phyloP scores from a whole-genome alignment of 2,329 filamentous ascomycete genomes.

The Fusarium protoensiforme region DNA sequence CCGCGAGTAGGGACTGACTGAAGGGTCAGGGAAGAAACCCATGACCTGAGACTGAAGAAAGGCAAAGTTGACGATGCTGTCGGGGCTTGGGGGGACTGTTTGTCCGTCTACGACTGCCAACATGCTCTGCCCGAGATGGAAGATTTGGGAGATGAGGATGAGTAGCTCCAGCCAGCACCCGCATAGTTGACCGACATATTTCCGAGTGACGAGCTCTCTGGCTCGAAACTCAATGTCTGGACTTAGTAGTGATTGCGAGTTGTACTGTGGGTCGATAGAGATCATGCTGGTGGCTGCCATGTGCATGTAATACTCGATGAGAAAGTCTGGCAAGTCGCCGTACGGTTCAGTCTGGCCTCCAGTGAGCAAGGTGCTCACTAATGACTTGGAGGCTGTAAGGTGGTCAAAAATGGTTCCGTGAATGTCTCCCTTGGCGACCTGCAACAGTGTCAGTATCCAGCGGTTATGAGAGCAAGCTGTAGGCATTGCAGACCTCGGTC shows the following conservation, averaged over 20 bases:
- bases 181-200: constrained; percentile 51
- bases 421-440: constrained; percentile 56
- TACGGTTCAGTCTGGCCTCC: constrained; percentile 46
- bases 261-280: constrained; percentile 50
- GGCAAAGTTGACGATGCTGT: constrained; percentile 57
- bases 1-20: constrained; percentile 50
- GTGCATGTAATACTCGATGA: constrained; percentile 61
- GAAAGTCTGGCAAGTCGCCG: constrained; percentile 55
- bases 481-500: constrained; percentile 52
- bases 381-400: constrained; percentile 55
- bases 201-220: constrained; percentile 41
- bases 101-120: constrained; percentile 45
- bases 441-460: constrained; percentile 10
- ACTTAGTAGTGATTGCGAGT: constrained; percentile 45
- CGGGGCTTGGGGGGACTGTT: constrained; percentile 45
- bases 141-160: constrained; percentile 52
- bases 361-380: constrained; percentile 52
- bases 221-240: constrained; percentile 46
- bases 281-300: constrained; percentile 60
- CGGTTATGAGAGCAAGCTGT: neutral
- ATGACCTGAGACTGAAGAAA: constrained; percentile 55
- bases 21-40: constrained; percentile 51
- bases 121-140: constrained; percentile 56
- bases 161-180: constrained; percentile 54
- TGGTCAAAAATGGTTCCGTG: constrained; percentile 59